Conservation (phyloP, 352 stramenopile genomes). For the Globisporangium cylindrosporum region DNA sequence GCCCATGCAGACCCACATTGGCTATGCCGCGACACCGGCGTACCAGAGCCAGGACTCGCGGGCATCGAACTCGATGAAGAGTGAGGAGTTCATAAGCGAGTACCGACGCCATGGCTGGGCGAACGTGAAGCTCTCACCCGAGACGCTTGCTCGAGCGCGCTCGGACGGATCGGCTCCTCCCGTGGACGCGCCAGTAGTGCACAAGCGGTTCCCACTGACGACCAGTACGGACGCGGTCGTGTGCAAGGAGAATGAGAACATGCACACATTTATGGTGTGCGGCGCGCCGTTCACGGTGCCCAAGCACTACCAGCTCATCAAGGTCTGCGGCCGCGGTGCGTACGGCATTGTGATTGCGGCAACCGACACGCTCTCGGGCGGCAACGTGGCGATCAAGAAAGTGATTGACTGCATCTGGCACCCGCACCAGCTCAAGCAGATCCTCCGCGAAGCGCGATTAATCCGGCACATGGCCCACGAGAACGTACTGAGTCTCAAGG, state of each 20-base stretch:
- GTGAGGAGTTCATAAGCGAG: conserved; percentile 42
- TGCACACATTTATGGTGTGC: conserved; percentile 90
- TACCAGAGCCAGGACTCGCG: conserved; percentile 18
- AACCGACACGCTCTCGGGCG: conserved; percentile 74
- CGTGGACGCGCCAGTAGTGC: conserved; percentile 27
- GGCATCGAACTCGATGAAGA: conserved; percentile 21
- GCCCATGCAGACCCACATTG: conserved; percentile 14
- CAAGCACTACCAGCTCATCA: conserved; percentile 85
- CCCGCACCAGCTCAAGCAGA: conserved; percentile 87
- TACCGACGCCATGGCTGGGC: conserved; percentile 70
- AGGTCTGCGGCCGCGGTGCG: conserved; percentile 82
- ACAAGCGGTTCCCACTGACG: conserved; percentile 39
- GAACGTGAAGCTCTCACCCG: conserved; percentile 76
- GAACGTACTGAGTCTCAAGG: conserved; percentile 83
- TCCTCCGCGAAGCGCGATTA: conserved; percentile 79
- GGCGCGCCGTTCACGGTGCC: conserved; percentile 86
- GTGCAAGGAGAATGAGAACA: conserved; percentile 84
- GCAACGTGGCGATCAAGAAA: conserved; percentile 90
- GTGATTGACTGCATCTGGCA: conserved; percentile 91
- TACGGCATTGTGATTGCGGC: conserved; percentile 90
- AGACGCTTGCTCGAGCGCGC: conserved; percentile 46
- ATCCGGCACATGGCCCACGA: conserved; percentile 86
- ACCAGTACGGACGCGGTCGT: conserved; percentile 50
- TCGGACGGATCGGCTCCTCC: conserved; percentile 52
- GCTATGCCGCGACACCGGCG: conserved; percentile 35